phyloP scores from a whole-genome alignment of 805 yeast species.

The Millerago galiae region DNA sequence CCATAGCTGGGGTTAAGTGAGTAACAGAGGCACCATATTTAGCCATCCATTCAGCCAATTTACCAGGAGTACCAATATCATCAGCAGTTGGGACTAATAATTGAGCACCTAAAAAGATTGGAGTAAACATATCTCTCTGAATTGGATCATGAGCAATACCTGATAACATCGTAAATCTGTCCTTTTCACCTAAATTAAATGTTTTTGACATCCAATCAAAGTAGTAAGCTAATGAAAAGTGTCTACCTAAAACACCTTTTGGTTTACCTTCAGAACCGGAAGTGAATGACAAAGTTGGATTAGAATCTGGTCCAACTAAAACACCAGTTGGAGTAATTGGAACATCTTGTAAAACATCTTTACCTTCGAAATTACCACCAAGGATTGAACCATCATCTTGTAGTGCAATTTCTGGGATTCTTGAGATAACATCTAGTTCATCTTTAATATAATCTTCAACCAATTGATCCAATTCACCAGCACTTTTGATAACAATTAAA shows the following conservation, averaged over 20 bases:
- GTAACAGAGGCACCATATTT: slow-evolving; percentile 89
- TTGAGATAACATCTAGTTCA: slow-evolving; percentile 66
- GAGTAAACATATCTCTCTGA: slow-evolving; percentile 98
- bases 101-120: slow-evolving; percentile 91
- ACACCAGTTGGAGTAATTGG: slow-evolving; percentile 71
- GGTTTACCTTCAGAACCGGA: slow-evolving; percentile 98
- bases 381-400: slow-evolving; percentile 65
- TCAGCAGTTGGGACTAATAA: slow-evolving; percentile 91
- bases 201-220: slow-evolving; percentile 97
- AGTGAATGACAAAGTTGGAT: slow-evolving; percentile 94
- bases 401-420: slow-evolving; percentile 72
- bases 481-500: slow-evolving; percentile 81
- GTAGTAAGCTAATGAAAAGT: slow-evolving; percentile 91
- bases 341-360: slow-evolving; percentile 38
- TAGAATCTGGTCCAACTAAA: slow-evolving; percentile 93
- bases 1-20: slow-evolving; percentile 99
- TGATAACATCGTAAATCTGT: slow-evolving; percentile 92
- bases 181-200: slow-evolving; percentile 70
- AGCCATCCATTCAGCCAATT: slow-evolving; percentile 96
- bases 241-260: slow-evolving; percentile 98
- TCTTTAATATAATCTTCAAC: slow-evolving; percentile 73
- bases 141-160: slow-evolving; percentile 99
- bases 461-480: slow-evolving; percentile 71
- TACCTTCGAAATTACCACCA: slow-evolving; percentile 44
- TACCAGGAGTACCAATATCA: slow-evolving; percentile 98